These are phyloP conservation scores for Colletotrichum navitas DNA, from an alignment of 2,329 filamentous ascomycete species.

Conservation along the genomic window DNA sequence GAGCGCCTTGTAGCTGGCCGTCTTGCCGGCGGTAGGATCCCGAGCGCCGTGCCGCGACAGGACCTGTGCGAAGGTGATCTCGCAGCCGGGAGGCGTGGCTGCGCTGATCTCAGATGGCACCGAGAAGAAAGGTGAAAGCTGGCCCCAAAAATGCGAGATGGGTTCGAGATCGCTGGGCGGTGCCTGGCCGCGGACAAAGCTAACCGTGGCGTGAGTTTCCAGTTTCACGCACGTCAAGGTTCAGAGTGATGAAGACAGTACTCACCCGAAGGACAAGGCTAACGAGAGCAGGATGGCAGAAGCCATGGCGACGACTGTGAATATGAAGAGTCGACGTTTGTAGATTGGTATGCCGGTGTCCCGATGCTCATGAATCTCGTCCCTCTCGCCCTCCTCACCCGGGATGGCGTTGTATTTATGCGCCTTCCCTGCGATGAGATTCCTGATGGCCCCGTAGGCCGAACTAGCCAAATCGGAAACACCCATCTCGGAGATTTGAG, in stretches of 20 bases:
- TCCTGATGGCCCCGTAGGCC: slow-evolving; percentile 41
- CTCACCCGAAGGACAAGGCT: slow-evolving; percentile 34
- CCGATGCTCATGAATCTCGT: slow-evolving; percentile 27
- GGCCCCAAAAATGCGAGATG: slow-evolving; percentile 81
- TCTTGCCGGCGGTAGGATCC: slow-evolving; percentile 80
- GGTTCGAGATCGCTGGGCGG: slow-evolving; percentile 11
- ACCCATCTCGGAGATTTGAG: slow-evolving; percentile 27
- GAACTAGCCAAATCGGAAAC: slow-evolving; percentile 33
- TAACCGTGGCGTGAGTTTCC: slow-evolving; percentile 18
- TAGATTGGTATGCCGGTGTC: slow-evolving; percentile 39
- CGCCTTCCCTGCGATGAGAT: slow-evolving; percentile 40
- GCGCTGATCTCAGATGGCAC: slow-evolving; percentile 75
- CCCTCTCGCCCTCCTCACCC: slow-evolving; percentile 37
- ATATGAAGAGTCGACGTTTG: slow-evolving; percentile 42
- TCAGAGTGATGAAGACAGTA: background rate
- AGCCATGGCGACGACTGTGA: slow-evolving; percentile 44
- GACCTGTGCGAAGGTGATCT: slow-evolving; percentile 82
- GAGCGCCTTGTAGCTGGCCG: slow-evolving; percentile 70
- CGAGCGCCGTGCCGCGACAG: slow-evolving; percentile 88
- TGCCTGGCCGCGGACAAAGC: slow-evolving; percentile 40
- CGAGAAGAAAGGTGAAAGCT: slow-evolving; percentile 88
- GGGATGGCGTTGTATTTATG: slow-evolving; percentile 50
- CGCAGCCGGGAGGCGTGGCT: slow-evolving; percentile 74
- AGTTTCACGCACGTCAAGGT: background rate
- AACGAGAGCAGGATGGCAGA: slow-evolving; percentile 32